phyloP scores from a whole-genome alignment of 164 flowering plant species.

The Litsea cubeba region DNA sequence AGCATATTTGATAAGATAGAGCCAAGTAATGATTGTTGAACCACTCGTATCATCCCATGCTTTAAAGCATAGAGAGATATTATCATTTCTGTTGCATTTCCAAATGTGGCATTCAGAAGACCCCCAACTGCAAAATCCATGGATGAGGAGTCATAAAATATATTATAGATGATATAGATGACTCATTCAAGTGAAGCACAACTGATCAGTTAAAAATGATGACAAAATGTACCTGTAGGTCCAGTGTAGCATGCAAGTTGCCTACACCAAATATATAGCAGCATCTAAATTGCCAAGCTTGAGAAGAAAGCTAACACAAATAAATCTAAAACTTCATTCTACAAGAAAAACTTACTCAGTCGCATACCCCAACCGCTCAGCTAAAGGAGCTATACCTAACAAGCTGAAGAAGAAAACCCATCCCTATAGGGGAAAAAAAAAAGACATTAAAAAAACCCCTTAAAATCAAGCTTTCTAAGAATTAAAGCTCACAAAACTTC shows the following conservation, averaged over 20 bases:
- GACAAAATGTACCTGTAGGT: constrained; percentile 44
- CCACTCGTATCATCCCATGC: constrained; percentile 63
- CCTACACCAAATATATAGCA: constrained; percentile 25
- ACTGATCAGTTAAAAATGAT: not conserved
- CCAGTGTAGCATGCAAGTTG: constrained; percentile 71
- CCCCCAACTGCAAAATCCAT: constrained; percentile 54
- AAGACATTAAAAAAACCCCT: no score
- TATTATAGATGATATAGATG: not conserved
- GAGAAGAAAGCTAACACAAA: not conserved
- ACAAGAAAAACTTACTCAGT: constrained; percentile 47
- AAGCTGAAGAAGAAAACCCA: constrained; percentile 66
- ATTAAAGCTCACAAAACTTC: not conserved
- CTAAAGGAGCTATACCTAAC: constrained; percentile 63
- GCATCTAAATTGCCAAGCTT: not conserved
- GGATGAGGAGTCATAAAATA: not conserved
- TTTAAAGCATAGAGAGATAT: constrained; percentile 67
- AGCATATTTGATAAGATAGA: constrained; percentile 73
- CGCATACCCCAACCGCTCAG: constrained; percentile 64
- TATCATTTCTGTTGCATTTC: constrained; percentile 79
- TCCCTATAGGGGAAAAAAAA: constrained; percentile 30
- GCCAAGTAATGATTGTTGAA: constrained; percentile 67
- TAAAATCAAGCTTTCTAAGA: no score
- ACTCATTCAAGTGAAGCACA: not conserved
- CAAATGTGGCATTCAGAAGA: constrained; percentile 71
- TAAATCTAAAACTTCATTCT: not conserved